Conservation (phyloP, 2,329 filamentous ascomycete genomes). For the Tolypocladium endophyticum region DNA sequence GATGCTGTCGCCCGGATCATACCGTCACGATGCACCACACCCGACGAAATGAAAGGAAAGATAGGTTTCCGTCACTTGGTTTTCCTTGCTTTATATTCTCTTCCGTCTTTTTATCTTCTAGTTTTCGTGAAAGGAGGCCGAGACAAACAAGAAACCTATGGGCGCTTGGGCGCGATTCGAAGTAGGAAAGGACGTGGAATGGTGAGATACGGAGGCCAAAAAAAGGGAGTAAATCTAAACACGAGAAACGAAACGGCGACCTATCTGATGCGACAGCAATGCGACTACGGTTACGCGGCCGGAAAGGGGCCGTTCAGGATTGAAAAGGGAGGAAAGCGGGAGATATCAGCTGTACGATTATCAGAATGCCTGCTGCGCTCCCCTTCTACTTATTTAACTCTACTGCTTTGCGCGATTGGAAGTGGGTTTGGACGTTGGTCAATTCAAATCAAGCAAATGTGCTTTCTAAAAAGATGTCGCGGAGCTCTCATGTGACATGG, state of each 20-base stretch:
- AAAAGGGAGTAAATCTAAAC: not conserved
- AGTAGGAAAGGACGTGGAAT: not conserved
- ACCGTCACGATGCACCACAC: not conserved
- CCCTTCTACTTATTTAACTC: slow-evolving; percentile 1
- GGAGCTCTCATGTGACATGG: not conserved
- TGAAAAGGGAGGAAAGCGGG: slow-evolving; percentile 2
- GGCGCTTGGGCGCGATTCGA: not conserved
- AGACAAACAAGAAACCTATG: not conserved
- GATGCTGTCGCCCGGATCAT: slow-evolving; percentile 12
- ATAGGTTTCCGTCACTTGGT: not conserved
- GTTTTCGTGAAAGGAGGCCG: not conserved
- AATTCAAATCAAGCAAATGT: not conserved
- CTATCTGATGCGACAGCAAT: not conserved
- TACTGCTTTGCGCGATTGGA: not conserved
- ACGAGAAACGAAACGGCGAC: slow-evolving; percentile 2
- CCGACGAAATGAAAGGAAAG: not conserved
- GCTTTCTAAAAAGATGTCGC: not conserved
- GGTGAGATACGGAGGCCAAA: not conserved
- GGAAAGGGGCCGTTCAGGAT: not conserved
- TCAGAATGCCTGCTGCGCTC: slow-evolving; percentile 6
- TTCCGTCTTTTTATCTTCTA: not conserved
- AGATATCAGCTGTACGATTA: slow-evolving; percentile 9
- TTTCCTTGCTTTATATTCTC: not conserved
- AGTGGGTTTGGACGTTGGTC: not conserved
- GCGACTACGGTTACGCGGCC: not conserved